Conservation (phyloP, 1,284 basidiomycete genomes). For the Ustilago bromivora region DNA sequence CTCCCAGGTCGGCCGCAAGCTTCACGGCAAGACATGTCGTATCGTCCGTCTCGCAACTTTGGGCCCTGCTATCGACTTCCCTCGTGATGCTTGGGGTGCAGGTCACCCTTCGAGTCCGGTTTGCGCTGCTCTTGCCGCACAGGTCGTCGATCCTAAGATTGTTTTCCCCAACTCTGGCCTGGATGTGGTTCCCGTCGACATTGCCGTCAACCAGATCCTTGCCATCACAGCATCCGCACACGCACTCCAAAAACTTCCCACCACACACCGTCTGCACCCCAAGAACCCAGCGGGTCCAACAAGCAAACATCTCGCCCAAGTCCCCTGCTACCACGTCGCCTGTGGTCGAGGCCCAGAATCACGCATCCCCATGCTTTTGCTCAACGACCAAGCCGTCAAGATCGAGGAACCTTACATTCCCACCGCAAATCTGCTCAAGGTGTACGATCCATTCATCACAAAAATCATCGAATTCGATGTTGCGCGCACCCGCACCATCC, state of each 20-base stretch:
- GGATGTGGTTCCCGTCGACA: conserved; percentile 50
- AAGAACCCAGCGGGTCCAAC: conserved; percentile 37
- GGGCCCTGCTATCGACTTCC: conserved; percentile 48
- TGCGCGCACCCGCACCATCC: conserved; percentile 28
- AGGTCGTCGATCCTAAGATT: conserved; percentile 21
- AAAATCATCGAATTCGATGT: conserved; percentile 51
- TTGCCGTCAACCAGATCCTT: conserved; percentile 51
- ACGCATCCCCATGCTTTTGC: conserved; percentile 39
- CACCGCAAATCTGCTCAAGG: conserved; percentile 41
- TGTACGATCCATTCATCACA: conserved; percentile 44
- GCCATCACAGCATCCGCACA: conserved; percentile 48
- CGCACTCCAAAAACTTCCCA: conserved; percentile 40
- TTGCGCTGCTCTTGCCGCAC: conserved; percentile 45
- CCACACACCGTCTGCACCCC: conserved; percentile 44
- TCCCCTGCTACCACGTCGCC: conserved; percentile 52
- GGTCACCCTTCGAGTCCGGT: conserved; percentile 54
- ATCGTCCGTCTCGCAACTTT: conserved; percentile 49
- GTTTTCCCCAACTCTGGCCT: conserved; percentile 45
- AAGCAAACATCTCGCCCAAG: conserved; percentile 44
- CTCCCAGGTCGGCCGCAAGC: conserved; percentile 42
- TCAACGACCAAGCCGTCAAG: conserved; percentile 35
- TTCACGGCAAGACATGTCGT: conserved; percentile 50
- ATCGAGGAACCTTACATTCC: conserved; percentile 49
- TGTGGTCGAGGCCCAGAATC: conserved; percentile 35
- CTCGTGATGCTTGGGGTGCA: conserved; percentile 45